These are phyloP conservation scores for Trifolium pratense DNA, from an alignment of 306 rosid species.

Conservation along the genomic window DNA sequence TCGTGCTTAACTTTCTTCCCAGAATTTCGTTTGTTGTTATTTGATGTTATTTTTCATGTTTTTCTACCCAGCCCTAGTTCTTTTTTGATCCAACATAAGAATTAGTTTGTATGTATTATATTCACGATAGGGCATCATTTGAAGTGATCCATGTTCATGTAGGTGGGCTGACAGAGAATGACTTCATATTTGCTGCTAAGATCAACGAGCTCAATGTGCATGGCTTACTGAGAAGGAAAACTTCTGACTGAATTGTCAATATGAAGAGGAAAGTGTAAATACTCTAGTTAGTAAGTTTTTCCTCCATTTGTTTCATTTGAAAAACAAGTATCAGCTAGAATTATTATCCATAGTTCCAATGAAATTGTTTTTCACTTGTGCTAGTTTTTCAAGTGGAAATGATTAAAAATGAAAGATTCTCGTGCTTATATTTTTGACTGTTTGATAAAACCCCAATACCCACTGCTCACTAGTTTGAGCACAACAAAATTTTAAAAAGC, in stretches of 20 bases:
- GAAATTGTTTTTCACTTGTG: not conserved
- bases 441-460: not conserved
- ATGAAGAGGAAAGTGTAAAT: constrained; percentile 14
- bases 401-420: not conserved
- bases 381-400: not conserved
- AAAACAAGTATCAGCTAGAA: not conserved
- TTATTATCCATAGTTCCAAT: not conserved
- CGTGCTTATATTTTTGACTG: not conserved
- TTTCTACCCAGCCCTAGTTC: not conserved
- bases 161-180: constrained; percentile 93
- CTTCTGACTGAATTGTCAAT: constrained; percentile 37
- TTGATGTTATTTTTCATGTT: not conserved
- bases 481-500: not conserved
- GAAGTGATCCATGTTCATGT: constrained; percentile 42
- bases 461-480: not conserved
- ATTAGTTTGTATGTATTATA: constrained; percentile 7
- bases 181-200: constrained; percentile 92
- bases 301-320: not conserved
- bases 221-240: constrained; percentile 59
- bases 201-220: constrained; percentile 61
- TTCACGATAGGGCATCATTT: not conserved
- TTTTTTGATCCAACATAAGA: not conserved
- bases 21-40: not conserved
- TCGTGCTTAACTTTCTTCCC: constrained; percentile 5
- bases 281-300: constrained; percentile 2